Evolutionary conservation across 2,329 filamentous ascomycete genomes (phyloP), one percentile per base, ranked within the genome.

Genomic region (Tricladium varicosporioides): DNA sequence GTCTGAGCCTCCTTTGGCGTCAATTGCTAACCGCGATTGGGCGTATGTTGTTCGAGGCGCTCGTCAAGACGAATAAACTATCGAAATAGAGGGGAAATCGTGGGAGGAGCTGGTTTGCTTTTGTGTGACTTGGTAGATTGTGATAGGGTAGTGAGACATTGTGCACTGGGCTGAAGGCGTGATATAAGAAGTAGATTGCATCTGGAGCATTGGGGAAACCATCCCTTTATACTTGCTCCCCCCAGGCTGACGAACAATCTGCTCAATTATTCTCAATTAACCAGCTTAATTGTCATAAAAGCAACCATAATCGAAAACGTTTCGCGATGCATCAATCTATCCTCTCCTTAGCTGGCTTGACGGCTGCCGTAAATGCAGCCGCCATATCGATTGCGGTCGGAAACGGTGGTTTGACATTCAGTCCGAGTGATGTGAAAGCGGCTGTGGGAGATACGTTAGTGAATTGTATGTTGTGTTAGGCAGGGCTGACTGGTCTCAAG

Each of bases 341-440:
- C 15, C 19, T 18, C 8, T 13, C 18, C 11, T 14, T 51, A 5
- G 15, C 19, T 32, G 52, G 31, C 5, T 32, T 55, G 14, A 53
- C 48, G 8, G 50, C 53, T 44, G 47, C 27, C 19, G 57, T 31
- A 16, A 45, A 49, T 13, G 59, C 54, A 5, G 51, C 44, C 5
- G 32, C 16, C 5, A 53, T 59, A 11, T 15, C 47, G 10, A 59
- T 63, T 14, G 48, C 45, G 33, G 61, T 61, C 13, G 61, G 61
- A 19, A 11, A 56, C 7, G 48, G 58, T 44, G 67, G 66, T 15
- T 73, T 81, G 33, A 68, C 65, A 53, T 83, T 82, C 66, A 73
- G 75, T 55, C 80, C 80, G 1, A 71, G 77, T 60, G 75, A 75
- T 54, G 70, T 81, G 45, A 74, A 74, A 7, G 80, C 79, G 40